These are phyloP conservation scores for Citrus mangshanensis DNA, from an alignment of 345 rosid species.

Conservation along the genomic window DNA sequence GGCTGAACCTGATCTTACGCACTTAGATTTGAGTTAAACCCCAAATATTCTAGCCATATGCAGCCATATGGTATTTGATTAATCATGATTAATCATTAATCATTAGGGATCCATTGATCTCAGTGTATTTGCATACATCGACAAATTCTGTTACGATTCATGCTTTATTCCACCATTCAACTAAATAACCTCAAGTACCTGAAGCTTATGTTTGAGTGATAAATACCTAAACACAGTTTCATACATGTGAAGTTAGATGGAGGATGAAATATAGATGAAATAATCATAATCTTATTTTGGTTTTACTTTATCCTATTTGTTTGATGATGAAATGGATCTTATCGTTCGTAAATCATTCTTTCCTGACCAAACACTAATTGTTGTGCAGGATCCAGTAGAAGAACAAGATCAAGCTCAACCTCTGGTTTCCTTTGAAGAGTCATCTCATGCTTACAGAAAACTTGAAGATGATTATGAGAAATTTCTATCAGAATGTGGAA, in stretches of 20 bases:
- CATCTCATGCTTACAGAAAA: slow-evolving; percentile 15
- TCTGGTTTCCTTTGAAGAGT: slow-evolving; percentile 20
- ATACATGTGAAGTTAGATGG: background rate
- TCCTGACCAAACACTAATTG: background rate
- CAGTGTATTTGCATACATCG: background rate
- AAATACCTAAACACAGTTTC: background rate
- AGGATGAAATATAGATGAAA: background rate
- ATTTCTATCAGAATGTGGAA: slow-evolving; percentile 41
- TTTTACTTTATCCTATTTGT: background rate
- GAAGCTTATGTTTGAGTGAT: background rate
- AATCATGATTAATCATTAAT: background rate
- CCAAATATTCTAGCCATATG: background rate
- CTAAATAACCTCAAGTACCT: background rate
- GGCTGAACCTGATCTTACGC: background rate
- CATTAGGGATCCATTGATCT: background rate
- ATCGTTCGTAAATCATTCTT: background rate
- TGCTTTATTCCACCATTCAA: background rate
- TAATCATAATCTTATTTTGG: background rate
- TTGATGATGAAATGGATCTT: background rate
- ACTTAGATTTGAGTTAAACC: background rate
- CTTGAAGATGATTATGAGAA: slow-evolving; percentile 35
- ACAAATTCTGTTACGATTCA: background rate
- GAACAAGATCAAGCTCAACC: slow-evolving; percentile 18
- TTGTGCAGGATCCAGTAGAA: slow-evolving; percentile 19
- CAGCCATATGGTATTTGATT: background rate